Evolutionary conservation across 495 filamentous ascomycete species (phyloP), one percentile per base, ranked within the genome.

Genomic region (Pseudotulostoma volvatum): DNA sequence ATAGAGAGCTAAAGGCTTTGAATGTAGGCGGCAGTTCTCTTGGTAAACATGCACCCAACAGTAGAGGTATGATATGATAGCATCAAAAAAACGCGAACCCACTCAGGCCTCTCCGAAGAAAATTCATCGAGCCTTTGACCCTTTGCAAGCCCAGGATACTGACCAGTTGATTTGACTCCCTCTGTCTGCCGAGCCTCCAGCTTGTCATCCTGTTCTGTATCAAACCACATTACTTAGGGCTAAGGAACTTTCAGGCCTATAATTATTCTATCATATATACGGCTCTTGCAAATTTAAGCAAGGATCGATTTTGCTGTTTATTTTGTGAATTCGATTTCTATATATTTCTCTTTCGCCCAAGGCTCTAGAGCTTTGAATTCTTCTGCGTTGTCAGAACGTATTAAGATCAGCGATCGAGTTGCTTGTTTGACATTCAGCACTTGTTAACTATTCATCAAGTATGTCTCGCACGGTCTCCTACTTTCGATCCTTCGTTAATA

Each of bases 381-480:
- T 31, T 41, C 34, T 13, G 15, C 38, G 19, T 37, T 34, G 20
- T 34, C 21, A 14, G 18, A 30, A 16, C 37, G n/a, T 30, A 39
- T 31, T 7, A 31, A 18, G 5, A 41, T 4, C 4, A 20, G n/a
- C 7, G 4, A n/a, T n/a, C n/a, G n/a, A 16, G 15, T 16, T 3
- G 3, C 34, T 17, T 3, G 8, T 37, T 20, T 37, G 3, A 4
- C 34, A 17, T 19, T 37, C 34, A 7, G n/a, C 8, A n/a, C 11
- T 28, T 28, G 23, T 11, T 28, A 28, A 11, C 23, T 11, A 28
- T 28, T 5, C 5, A 5, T 28, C 23, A 28, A 28, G 23, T 5
- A 28, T 28, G 5, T 28, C 23, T 5, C 23, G 23, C 11, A 28
- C 23, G 11, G 23, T 28, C 23, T 28, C 23, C 11, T 5, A 5